A percentile compares a stretch with the other conserved stretches of the same genome.
Evolutionary conservation across 2,329 filamentous ascomycete species (phyloP).

Genomic region (Colletotrichum filicis): DNA sequence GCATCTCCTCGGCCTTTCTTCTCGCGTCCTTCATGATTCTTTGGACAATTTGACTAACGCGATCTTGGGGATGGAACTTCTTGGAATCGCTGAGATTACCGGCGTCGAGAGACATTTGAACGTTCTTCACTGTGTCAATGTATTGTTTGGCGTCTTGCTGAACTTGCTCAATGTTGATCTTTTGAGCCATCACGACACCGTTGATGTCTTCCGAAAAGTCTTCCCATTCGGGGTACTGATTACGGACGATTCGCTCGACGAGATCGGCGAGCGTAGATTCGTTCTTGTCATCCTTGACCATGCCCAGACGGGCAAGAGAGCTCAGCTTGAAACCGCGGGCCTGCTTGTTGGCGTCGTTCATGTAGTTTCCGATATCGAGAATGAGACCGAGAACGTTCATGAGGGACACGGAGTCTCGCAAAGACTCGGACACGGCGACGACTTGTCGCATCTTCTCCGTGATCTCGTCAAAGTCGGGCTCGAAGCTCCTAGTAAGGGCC

Average conservation of each 20-base stretch:
- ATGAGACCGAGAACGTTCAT: slow-evolving; percentile 98
- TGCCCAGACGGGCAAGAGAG: slow-evolving; percentile 89
- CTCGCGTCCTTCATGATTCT: slow-evolving; percentile 96
- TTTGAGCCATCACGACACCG: slow-evolving; percentile 82
- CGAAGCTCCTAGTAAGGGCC: slow-evolving; percentile 83
- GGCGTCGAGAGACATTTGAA: slow-evolving; percentile 90
- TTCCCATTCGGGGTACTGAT: slow-evolving; percentile 97
- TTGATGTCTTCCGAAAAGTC: slow-evolving; percentile 85
- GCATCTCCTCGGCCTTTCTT: slow-evolving; percentile 95
- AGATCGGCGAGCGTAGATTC: slow-evolving; percentile 95
- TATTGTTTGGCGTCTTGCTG: slow-evolving; percentile 89
- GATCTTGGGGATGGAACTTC: slow-evolving; percentile 97
- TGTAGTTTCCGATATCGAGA: slow-evolving; percentile 98
- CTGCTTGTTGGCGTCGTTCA: slow-evolving; percentile 99
- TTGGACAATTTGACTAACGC: slow-evolving; percentile 91
- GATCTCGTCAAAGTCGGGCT: slow-evolving; percentile 92
- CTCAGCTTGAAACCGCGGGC: slow-evolving; percentile 97
- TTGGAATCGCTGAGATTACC: slow-evolving; percentile 96
- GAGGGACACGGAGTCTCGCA: slow-evolving; percentile 89
- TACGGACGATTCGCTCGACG: slow-evolving; percentile 94
- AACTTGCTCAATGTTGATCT: slow-evolving; percentile 94
- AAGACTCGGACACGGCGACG: slow-evolving; percentile 86
- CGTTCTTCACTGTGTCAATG: slow-evolving; percentile 93
- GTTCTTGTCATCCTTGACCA: slow-evolving; percentile 99
- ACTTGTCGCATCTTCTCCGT: slow-evolving; percentile 86